These are phyloP conservation scores for Apiosordaria backusii DNA, from an alignment of 495 filamentous ascomycete species.

Conservation along the genomic window DNA sequence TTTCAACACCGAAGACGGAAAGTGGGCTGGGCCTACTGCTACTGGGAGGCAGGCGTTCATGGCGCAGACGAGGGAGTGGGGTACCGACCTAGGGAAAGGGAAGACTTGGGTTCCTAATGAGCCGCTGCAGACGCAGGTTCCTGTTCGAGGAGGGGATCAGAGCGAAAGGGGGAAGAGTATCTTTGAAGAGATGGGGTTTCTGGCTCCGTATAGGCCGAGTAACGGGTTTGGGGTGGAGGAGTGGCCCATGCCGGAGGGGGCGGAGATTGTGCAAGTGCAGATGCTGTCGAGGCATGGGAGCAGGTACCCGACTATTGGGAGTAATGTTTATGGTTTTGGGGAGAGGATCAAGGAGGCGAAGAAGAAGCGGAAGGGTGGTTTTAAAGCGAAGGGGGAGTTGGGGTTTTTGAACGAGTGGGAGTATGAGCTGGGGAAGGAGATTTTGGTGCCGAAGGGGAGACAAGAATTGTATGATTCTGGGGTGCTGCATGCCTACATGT, in stretches of 20 bases:
- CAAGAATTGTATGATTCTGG: conserved; percentile 72
- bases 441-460: conserved; percentile 47
- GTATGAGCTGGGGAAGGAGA: conserved; percentile 70
- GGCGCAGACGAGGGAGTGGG: conserved; percentile 55
- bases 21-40: conserved; percentile 51
- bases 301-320: conserved; percentile 63
- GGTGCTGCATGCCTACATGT: conserved; percentile 57
- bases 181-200: conserved; percentile 52
- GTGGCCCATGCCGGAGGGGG: conserved; percentile 51
- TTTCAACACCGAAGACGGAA: conserved; percentile 50
- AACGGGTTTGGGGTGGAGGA: conserved; percentile 56
- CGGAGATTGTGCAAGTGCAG: conserved; percentile 57
- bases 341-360: conserved; percentile 56
- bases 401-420: conserved; percentile 64
- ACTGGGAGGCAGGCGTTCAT: conserved; percentile 56
- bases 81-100: conserved; percentile 20
- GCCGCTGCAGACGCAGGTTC: conserved; percentile 56
- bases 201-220: conserved; percentile 42
- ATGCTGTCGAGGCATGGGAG: conserved; percentile 77
- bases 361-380: conserved; percentile 48
- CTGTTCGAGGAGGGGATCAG: conserved; percentile 45
- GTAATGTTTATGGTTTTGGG: conserved; percentile 54
- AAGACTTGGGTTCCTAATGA: conserved; percentile 48
- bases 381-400: conserved; percentile 47
- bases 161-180: conserved; percentile 44